These are phyloP conservation scores for Epithemia pelagica DNA, from an alignment of 108 stramenopile genomes.

Conservation along the genomic window DNA sequence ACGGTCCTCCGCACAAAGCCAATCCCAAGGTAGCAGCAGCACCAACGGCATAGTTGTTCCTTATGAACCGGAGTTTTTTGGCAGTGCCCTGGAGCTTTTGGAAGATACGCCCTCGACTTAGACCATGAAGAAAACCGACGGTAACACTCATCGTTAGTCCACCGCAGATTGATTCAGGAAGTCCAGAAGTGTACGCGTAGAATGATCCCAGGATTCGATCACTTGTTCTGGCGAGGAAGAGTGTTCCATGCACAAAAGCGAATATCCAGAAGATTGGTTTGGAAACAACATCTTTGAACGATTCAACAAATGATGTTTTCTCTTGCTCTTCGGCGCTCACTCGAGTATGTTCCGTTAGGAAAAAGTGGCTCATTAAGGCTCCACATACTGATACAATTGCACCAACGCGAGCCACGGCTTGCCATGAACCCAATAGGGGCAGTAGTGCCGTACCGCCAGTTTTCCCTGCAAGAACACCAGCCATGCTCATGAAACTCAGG, in stretches of 20 bases:
- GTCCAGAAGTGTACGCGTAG: constrained; percentile 20
- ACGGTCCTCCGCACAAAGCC: constrained; percentile 20
- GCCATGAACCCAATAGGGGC: constrained; percentile 12
- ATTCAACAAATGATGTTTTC: constrained; percentile 5
- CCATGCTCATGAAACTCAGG: constrained; percentile 29
- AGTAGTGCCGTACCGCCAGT: constrained; percentile 22
- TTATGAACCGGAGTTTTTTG: constrained; percentile 19
- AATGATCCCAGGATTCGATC: constrained; percentile 40
- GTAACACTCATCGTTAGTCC: constrained; percentile 35
- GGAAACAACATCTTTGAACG: constrained; percentile 17
- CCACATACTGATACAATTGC: constrained; percentile 17
- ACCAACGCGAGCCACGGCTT: constrained; percentile 20
- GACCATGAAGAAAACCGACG: constrained; percentile 34
- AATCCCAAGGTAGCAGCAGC: constrained; percentile 22
- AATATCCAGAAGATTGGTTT: constrained; percentile 36
- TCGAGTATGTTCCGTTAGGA: neutral
- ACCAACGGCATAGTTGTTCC: constrained; percentile 16
- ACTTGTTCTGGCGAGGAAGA: constrained; percentile 21
- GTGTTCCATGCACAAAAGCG: constrained; percentile 32
- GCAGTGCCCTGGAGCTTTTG: constrained; percentile 7
- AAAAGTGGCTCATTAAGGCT: constrained; percentile 5
- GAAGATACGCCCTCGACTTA: constrained; percentile 22
- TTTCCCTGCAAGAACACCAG: constrained; percentile 28
- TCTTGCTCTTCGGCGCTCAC: neutral
- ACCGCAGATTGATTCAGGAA: constrained; percentile 23